A percentile compares a stretch with the other conserved stretches of the same genome.
Conservation (phyloP, 2,329 filamentous ascomycete genomes). For the Rhynchosporium agropyri region DNA sequence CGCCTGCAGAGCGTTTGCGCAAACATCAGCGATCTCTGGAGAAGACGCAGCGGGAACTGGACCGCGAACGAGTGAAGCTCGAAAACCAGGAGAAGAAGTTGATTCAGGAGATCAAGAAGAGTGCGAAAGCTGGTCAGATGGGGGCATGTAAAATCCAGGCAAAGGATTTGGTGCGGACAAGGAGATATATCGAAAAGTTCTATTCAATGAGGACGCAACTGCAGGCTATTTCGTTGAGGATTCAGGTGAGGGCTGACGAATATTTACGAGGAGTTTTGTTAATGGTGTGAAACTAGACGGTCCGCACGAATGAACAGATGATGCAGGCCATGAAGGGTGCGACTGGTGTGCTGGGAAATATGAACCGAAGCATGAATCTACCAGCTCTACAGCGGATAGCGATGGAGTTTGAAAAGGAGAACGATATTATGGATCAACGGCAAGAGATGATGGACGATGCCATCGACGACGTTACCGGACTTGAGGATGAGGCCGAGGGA, state of each 20-base stretch:
- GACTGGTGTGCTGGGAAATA: slow-evolving; percentile 87
- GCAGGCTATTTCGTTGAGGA: slow-evolving; percentile 90
- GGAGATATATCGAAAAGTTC: slow-evolving; percentile 97
- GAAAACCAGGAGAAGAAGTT: slow-evolving; percentile 99
- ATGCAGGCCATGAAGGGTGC: slow-evolving; percentile 99
- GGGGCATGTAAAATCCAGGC: slow-evolving; percentile 98
- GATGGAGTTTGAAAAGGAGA: slow-evolving; percentile 98
- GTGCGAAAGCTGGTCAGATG: slow-evolving; percentile 96
- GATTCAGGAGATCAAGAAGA: slow-evolving; percentile 95
- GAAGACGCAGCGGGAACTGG: slow-evolving; percentile 94
- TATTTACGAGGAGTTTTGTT: not conserved
- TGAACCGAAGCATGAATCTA: slow-evolving; percentile 98
- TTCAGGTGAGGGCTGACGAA: slow-evolving; percentile 67
- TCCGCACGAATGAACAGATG: slow-evolving; percentile 99
- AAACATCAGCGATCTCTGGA: slow-evolving; percentile 97
- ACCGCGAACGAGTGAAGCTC: slow-evolving; percentile 91
- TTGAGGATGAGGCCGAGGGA: slow-evolving; percentile 88
- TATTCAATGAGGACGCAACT: slow-evolving; percentile 97
- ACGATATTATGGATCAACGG: slow-evolving; percentile 98
- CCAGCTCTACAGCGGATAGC: slow-evolving; percentile 93
- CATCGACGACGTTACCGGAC: slow-evolving; percentile 93
- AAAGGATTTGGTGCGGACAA: slow-evolving; percentile 91
- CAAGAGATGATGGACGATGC: slow-evolving; percentile 99
- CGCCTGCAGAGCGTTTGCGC: slow-evolving; percentile 85
- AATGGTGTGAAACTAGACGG: slow-evolving; percentile 62